Evolutionary conservation across 2,329 filamentous ascomycete genomes (phyloP).

Genomic region (Huntiella omanensis): DNA sequence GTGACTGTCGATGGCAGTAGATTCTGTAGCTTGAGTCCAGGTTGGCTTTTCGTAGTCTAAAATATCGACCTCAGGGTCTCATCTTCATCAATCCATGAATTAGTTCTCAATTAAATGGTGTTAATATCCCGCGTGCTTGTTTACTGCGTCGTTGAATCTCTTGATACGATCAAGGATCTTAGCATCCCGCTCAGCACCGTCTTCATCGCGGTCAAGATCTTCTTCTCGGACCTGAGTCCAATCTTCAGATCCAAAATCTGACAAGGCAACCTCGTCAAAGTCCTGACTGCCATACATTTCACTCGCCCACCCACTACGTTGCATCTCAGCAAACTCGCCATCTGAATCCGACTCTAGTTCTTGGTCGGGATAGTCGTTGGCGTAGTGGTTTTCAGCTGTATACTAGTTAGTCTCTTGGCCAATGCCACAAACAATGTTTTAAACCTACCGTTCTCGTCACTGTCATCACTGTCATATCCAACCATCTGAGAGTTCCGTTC

Average conservation of each 20-base stretch:
- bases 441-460: slow-evolving; percentile 43
- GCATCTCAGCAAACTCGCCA: slow-evolving; percentile 8
- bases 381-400: slow-evolving; percentile 57
- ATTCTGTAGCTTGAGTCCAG: too few species aligned
- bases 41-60: too few species aligned
- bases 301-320: slow-evolving; percentile 29
- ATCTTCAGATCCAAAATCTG: slow-evolving; percentile 20
- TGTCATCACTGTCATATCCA: slow-evolving; percentile 36
- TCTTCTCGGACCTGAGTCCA: slow-evolving; percentile 14
- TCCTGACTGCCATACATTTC: slow-evolving; percentile 26
- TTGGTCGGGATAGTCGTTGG: slow-evolving; percentile 64
- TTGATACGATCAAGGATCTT: slow-evolving; percentile 15
- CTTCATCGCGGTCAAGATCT: slow-evolving; percentile 1
- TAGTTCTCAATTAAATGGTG: too few species aligned
- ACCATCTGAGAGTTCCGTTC: slow-evolving; percentile 8
- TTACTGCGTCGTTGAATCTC: slow-evolving; percentile 11
- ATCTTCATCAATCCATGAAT: too few species aligned
- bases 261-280: slow-evolving; percentile 21
- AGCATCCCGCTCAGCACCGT: slow-evolving; percentile 11
- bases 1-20: too few species aligned
- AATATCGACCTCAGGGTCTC: too few species aligned
- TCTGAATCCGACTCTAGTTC: slow-evolving; percentile 48
- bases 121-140: slow-evolving; percentile 8
- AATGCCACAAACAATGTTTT: too few species aligned
- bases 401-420: too few species aligned